These are phyloP conservation scores for Leccinum incarnatum DNA, from an alignment of 768 basidiomycete species.

Conservation along the genomic window DNA sequence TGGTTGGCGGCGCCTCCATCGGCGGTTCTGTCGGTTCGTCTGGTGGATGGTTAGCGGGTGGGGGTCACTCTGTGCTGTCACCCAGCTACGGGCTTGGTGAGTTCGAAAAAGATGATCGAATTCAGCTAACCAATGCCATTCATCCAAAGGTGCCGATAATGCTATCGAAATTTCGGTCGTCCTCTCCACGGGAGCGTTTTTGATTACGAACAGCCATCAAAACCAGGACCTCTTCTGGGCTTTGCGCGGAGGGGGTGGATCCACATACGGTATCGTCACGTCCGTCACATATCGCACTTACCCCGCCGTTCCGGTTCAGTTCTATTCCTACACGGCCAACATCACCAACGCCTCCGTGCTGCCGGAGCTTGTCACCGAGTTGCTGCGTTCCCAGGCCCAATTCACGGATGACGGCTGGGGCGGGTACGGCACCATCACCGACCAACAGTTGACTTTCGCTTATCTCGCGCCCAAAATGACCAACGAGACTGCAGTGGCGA, in stretches of 20 bases:
- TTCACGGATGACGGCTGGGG: conserved; percentile 46
- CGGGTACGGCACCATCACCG: conserved; percentile 29
- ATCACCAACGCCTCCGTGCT: conserved; percentile 31
- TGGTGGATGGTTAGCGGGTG: conserved; percentile 51
- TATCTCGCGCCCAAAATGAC: conserved; percentile 38
- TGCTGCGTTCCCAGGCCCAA: conserved; percentile 33
- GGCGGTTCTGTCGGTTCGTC: conserved; percentile 46
- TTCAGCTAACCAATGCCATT: not conserved
- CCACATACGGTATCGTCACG: conserved; percentile 49
- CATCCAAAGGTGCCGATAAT: conserved; percentile 43
- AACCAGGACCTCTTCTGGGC: conserved; percentile 56
- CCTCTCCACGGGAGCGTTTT: conserved; percentile 39
- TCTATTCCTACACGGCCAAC: conserved; percentile 30
- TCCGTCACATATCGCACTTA: conserved; percentile 37
- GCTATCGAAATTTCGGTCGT: conserved; percentile 46
- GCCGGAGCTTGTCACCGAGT: conserved; percentile 33
- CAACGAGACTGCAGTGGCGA: conserved; percentile 33
- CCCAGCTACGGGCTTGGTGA: conserved; percentile 44
- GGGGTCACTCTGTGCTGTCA: conserved; percentile 44
- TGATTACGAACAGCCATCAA: conserved; percentile 39
- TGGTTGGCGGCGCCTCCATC: conserved; percentile 44
- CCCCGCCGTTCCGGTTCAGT: conserved; percentile 34
- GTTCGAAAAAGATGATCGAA: not conserved
- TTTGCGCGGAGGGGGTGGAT: conserved; percentile 50
- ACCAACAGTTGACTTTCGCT: conserved; percentile 10